Conservation (phyloP, 495 filamentous ascomycete species). For the Ramalina intermedia region DNA sequence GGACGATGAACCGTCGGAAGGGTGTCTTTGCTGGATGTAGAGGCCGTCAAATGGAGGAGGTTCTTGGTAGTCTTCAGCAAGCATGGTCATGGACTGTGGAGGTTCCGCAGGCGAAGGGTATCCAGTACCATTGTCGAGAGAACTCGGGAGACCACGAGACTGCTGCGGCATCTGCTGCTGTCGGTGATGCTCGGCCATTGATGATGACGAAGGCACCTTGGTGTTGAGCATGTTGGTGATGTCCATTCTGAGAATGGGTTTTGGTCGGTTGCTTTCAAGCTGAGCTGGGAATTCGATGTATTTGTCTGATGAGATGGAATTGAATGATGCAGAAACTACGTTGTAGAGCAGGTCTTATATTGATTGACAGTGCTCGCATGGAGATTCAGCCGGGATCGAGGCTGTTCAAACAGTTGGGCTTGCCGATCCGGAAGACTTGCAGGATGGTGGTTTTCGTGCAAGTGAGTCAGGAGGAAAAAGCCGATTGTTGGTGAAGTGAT, state of each 20-base stretch:
- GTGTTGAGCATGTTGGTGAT: conserved; percentile 56
- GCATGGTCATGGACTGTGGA: conserved; percentile 41
- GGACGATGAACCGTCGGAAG: conserved; percentile 19
- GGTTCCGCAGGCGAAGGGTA: conserved; percentile 42
- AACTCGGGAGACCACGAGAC: conserved; percentile 27
- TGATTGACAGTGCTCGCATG: no score
- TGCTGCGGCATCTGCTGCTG: conserved; percentile 42
- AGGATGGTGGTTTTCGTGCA: no score
- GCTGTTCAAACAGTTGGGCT: no score
- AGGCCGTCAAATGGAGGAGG: conserved; percentile 17
- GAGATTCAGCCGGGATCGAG: no score
- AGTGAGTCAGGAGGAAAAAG: no score
- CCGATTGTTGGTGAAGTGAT: no score
- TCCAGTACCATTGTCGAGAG: conserved; percentile 34
- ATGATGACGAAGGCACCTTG: conserved; percentile 42
- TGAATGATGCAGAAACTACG: no score
- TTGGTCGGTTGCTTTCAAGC: no score
- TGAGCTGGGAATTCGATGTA: no score
- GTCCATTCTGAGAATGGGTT: conserved; percentile 33
- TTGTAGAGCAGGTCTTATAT: no score
- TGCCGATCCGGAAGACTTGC: no score
- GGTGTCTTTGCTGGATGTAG: conserved; percentile 16
- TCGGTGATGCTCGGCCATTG: conserved; percentile 36
- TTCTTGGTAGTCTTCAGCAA: conserved; percentile 34
- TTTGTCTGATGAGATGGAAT: no score